Conservation (phyloP, 257 asterid species). For the Fraxinus excelsior region DNA sequence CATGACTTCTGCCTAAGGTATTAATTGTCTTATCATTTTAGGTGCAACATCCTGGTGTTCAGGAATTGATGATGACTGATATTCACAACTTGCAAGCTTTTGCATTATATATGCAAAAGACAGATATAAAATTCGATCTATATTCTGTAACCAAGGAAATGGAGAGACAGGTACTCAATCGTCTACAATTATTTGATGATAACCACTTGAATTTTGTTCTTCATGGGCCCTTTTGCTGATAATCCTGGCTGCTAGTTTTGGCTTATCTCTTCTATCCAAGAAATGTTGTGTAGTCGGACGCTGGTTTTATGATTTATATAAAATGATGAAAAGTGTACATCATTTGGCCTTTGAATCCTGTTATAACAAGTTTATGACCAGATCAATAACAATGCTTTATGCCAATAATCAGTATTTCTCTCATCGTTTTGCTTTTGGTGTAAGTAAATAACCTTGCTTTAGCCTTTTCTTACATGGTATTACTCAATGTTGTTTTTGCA, state of each 20-base stretch:
- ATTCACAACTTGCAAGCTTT: slow-evolving; percentile 92
- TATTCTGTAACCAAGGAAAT: slow-evolving; percentile 92
- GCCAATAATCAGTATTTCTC: slow-evolving; percentile 6
- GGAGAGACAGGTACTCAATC: slow-evolving; percentile 81
- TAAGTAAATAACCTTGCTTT: not conserved
- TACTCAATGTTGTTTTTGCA: slow-evolving; percentile 22
- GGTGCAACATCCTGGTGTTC: slow-evolving; percentile 97
- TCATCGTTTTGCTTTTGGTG: not conserved
- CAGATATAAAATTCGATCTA: slow-evolving; percentile 89
- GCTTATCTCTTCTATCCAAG: not conserved
- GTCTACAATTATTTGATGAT: not conserved
- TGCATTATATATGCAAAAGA: slow-evolving; percentile 91
- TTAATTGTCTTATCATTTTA: slow-evolving; percentile 32
- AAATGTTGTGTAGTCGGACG: not conserved
- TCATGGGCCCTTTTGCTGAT: not conserved
- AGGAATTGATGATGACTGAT: slow-evolving; percentile 97
- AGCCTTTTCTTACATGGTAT: not conserved
- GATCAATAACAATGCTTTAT: slow-evolving; percentile 7
- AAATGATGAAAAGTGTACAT: not conserved
- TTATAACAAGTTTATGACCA: not conserved
- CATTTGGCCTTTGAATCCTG: not conserved
- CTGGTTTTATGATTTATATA: not conserved
- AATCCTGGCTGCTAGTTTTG: not conserved
- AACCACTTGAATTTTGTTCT: slow-evolving; percentile 10
- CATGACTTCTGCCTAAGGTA: slow-evolving; percentile 17